These are phyloP conservation scores for Paspalum vaginatum DNA, from an alignment of 176 grass and related monocot genomes.

Conservation along the genomic window DNA sequence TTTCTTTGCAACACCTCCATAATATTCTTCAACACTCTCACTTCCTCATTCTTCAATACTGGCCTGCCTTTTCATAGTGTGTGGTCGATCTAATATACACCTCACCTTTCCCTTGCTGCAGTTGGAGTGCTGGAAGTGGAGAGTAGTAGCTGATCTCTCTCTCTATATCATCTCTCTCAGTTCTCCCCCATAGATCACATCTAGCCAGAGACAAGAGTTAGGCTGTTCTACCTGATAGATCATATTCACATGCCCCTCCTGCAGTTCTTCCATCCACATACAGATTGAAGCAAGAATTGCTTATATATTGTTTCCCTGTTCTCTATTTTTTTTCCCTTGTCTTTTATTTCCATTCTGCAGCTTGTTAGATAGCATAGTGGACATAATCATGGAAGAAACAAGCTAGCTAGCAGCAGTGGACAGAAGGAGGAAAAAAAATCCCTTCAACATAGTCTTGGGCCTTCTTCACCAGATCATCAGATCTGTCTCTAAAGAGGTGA, in stretches of 20 bases:
- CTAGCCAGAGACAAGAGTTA: conserved; percentile 39
- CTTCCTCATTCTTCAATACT: conserved; percentile 47
- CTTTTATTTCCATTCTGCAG: conserved; percentile 13
- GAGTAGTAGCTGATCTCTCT: conserved; percentile 31
- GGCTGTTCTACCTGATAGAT: conserved; percentile 48
- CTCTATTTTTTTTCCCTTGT: conserved; percentile 9
- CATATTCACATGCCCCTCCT: conserved; percentile 57
- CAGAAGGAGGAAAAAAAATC: neutral
- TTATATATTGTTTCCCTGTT: neutral
- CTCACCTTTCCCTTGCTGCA: conserved; percentile 62
- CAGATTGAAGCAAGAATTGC: conserved; percentile 34
- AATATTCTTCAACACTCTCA: conserved; percentile 58
- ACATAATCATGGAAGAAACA: conserved; percentile 42
- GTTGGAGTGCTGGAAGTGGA: conserved; percentile 13
- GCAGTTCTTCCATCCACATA: conserved; percentile 41
- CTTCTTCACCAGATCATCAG: conserved; percentile 36
- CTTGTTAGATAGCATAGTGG: conserved; percentile 37
- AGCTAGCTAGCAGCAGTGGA: conserved; percentile 13
- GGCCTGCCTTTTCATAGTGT: conserved; percentile 51
- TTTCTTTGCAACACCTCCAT: conserved; percentile 50
- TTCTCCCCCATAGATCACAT: conserved; percentile 34
- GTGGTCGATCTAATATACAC: conserved; percentile 29
- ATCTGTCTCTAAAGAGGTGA: conserved; percentile 54
- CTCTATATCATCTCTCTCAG: conserved; percentile 3
- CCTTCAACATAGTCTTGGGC: neutral